A percentile compares a stretch with the other conserved stretches of the same genome.
Evolutionary conservation across 2,329 filamentous ascomycete species (phyloP).

Genomic region (Zarea fungicola): DNA sequence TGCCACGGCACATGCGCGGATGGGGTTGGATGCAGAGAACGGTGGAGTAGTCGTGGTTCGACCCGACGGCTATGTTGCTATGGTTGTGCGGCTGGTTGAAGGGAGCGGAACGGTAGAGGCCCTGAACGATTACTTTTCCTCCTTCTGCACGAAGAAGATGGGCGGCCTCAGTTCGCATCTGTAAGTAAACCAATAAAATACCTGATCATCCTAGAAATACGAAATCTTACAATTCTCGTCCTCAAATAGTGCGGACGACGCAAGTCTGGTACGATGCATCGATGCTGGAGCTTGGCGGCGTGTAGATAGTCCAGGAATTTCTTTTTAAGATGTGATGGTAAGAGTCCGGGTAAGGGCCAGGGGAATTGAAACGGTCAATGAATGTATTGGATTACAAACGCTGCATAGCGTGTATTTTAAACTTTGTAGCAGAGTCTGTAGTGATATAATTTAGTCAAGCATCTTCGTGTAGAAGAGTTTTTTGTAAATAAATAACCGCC

Average conservation of each 20-base stretch:
- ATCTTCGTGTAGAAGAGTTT: no score
- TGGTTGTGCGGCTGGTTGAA: slow-evolving; percentile 67
- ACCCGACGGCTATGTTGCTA: slow-evolving; percentile 81
- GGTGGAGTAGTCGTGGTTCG: slow-evolving; percentile 80
- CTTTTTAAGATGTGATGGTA: not conserved
- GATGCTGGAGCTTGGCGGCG: not conserved
- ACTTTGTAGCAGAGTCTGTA: no score
- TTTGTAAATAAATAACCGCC: no score
- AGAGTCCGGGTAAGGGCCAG: no score
- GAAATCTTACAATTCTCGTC: not conserved
- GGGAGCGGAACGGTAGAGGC: slow-evolving; percentile 75
- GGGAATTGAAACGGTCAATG: no score
- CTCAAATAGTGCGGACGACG: not conserved
- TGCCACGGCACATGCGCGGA: slow-evolving; percentile 78
- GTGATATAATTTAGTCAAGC: no score
- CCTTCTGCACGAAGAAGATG: slow-evolving; percentile 62
- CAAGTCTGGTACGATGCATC: not conserved
- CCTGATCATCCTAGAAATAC: not conserved
- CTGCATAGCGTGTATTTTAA: no score
- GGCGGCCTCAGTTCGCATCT: slow-evolving; percentile 28
- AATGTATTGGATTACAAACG: no score
- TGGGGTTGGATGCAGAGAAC: slow-evolving; percentile 68
- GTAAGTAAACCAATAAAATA: slow-evolving; percentile 15
- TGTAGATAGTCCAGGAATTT: not conserved
- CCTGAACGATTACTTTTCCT: slow-evolving; percentile 74